phyloP scores from a whole-genome alignment of 495 filamentous ascomycete species.

The Clohesyomyces aquaticus region DNA sequence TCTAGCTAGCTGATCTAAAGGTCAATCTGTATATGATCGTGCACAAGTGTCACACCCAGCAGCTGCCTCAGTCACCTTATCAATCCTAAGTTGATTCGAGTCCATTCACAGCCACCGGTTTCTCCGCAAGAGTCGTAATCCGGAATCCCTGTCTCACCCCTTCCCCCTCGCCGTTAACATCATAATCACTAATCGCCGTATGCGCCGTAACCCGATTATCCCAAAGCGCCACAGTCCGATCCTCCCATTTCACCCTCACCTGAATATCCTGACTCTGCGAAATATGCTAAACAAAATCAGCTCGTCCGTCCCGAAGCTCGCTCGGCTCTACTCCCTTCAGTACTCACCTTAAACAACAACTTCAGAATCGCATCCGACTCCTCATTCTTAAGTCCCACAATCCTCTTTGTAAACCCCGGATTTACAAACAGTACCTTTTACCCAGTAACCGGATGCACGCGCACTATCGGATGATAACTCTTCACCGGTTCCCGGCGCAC shows the following conservation, averaged over 20 bases:
- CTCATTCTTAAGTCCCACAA: constrained; percentile 36
- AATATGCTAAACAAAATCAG: constrained; percentile 29
- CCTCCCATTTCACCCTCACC: constrained; percentile 31
- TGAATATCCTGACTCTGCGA: constrained; percentile 34
- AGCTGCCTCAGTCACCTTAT: no score
- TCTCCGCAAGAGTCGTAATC: constrained; percentile 53
- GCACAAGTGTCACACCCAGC: no score
- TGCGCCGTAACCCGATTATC: constrained; percentile 51
- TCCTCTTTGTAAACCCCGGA: constrained; percentile 30
- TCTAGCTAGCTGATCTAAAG: no score
- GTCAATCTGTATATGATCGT: no score
- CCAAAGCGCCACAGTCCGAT: constrained; percentile 33
- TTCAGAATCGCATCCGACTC: constrained; percentile 36
- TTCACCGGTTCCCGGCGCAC: constrained; percentile 31
- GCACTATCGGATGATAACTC: constrained; percentile 34
- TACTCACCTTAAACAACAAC: constrained; percentile 31
- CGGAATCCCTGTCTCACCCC: constrained; percentile 53
- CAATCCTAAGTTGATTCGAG: constrained; percentile 45
- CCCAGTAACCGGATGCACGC: constrained; percentile 29
- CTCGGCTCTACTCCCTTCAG: no score
- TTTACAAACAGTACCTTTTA: constrained; percentile 35
- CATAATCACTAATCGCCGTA: constrained; percentile 59
- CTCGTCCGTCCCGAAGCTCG: no score
- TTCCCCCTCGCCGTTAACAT: constrained; percentile 52
- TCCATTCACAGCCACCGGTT: constrained; percentile 52